These are phyloP conservation scores for Scheffersomyces insectosa DNA, from an alignment of 1,139 yeast genomes.

Conservation along the genomic window DNA sequence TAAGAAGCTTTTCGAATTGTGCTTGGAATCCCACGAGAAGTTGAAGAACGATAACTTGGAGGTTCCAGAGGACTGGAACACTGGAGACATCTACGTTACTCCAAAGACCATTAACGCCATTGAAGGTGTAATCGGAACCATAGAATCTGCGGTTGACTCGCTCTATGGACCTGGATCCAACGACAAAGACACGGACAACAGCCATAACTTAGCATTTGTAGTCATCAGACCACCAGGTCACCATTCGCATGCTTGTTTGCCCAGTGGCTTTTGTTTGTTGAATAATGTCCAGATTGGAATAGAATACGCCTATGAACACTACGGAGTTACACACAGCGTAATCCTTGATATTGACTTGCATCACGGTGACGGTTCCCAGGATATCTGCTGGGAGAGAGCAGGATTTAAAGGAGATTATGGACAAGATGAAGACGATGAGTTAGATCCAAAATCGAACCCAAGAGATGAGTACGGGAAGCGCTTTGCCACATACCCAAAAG, in stretches of 20 bases:
- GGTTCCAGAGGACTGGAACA: slow-evolving; percentile 81
- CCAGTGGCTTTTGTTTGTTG: slow-evolving; percentile 84
- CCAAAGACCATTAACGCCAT: slow-evolving; percentile 70
- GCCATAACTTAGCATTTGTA: slow-evolving; percentile 63
- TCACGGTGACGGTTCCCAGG: slow-evolving; percentile 93
- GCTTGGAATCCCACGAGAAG: slow-evolving; percentile 59
- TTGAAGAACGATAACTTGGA: slow-evolving; percentile 60
- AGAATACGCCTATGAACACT: slow-evolving; percentile 68
- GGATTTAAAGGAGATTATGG: slow-evolving; percentile 58
- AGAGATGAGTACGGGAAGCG: slow-evolving; percentile 57
- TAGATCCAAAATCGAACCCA: slow-evolving; percentile 31
- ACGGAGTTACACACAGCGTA: slow-evolving; percentile 77
- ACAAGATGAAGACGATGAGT: slow-evolving; percentile 43
- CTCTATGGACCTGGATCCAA: slow-evolving; percentile 9
- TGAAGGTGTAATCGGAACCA: slow-evolving; percentile 78
- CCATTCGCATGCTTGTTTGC: slow-evolving; percentile 82
- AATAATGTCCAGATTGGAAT: slow-evolving; percentile 83
- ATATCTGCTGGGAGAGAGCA: slow-evolving; percentile 80
- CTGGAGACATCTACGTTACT: slow-evolving; percentile 78
- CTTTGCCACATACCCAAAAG: slow-evolving; percentile 57
- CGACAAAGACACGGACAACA: slow-evolving; percentile 17
- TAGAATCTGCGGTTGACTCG: slow-evolving; percentile 70
- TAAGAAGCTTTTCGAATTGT: slow-evolving; percentile 54
- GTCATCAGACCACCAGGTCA: slow-evolving; percentile 87
- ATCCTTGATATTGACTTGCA: slow-evolving; percentile 83